Conservation (phyloP, 805 yeast species). For the Wickerhamiella lipophila region DNA sequence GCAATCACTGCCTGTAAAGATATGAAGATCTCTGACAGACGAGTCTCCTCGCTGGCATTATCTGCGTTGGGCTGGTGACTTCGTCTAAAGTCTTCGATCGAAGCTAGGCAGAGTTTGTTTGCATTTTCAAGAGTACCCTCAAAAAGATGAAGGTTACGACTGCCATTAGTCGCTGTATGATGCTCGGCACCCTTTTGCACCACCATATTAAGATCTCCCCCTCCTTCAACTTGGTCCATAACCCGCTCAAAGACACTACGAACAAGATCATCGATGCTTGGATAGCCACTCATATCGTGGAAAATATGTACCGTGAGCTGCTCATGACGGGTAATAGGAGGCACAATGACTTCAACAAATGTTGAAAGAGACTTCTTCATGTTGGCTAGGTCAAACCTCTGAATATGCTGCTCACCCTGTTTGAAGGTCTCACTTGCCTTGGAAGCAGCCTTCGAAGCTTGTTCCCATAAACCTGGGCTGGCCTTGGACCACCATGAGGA, state of each 20-base stretch:
- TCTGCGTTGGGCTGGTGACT: constrained; percentile 17
- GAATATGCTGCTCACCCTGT: constrained; percentile 17
- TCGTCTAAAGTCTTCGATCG: constrained; percentile 56
- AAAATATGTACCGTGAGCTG: constrained; percentile 33
- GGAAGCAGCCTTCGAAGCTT: constrained; percentile 26
- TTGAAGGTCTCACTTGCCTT: constrained; percentile 23
- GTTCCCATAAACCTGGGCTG: constrained; percentile 32
- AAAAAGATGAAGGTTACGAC: constrained; percentile 52
- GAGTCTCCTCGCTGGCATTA: constrained; percentile 15
- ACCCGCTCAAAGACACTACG: constrained; percentile 42
- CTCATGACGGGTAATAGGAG: constrained; percentile 34
- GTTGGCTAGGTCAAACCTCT: constrained; percentile 16
- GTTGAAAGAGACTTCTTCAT: constrained; percentile 28
- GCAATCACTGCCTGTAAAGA: constrained; percentile 48
- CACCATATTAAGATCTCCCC: constrained; percentile 42
- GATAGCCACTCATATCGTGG: constrained; percentile 36
- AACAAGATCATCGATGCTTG: constrained; percentile 37
- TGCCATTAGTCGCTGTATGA: constrained; percentile 28
- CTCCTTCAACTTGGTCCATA: constrained; percentile 61
- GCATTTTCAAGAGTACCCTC: constrained; percentile 71
- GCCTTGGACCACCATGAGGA: constrained; percentile 30
- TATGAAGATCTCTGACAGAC: constrained; percentile 49
- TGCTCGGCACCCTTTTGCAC: constrained; percentile 36
- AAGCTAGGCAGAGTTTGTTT: constrained; percentile 78
- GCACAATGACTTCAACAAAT: constrained; percentile 33